phyloP scores from a whole-genome alignment of 2,329 filamentous ascomycete species.

The Orbilia blumenaviensis region DNA sequence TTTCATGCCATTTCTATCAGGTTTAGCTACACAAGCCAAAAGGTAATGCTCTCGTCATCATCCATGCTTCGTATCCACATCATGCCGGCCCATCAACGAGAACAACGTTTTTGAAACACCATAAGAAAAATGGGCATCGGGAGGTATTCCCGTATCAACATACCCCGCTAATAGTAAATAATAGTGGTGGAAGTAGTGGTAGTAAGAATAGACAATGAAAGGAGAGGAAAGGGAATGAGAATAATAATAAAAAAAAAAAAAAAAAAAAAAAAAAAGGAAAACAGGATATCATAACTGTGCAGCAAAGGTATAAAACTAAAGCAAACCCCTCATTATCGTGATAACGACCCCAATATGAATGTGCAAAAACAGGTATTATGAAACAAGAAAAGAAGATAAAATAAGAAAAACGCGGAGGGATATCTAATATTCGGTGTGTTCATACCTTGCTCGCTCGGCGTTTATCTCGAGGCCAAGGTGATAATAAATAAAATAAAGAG shows the following conservation, averaged over 20 bases:
- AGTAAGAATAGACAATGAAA: neutral
- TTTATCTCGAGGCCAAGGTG: conserved; percentile 6
- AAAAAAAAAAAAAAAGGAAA: neutral
- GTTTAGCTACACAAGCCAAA: conserved; percentile 6
- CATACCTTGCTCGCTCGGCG: neutral
- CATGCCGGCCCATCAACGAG: neutral
- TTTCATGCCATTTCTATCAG: neutral
- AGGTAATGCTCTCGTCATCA: conserved; percentile 10
- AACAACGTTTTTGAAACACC: too few relatives aligned
- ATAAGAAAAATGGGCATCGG: neutral
- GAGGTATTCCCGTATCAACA: conserved; percentile 10
- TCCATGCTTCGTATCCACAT: conserved; percentile 10
- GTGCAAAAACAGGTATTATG: neutral
- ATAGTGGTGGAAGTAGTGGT: neutral
- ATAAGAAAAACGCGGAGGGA: conserved; percentile 1
- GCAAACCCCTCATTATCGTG: conserved; percentile 17
- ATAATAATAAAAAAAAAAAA: neutral
- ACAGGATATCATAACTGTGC: conserved; percentile 14
- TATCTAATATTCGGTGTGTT: neutral
- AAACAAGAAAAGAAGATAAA: neutral
- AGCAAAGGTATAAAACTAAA: conserved; percentile 12
- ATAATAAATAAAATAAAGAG: neutral
- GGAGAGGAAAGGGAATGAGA: neutral
- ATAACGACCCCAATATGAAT: conserved; percentile 6
- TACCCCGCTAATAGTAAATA: conserved; percentile 7